Evolutionary conservation across 73 alveolate species (phyloP), one percentile per base, ranked within the genome.

Genomic region (Vitrella brassicaformis): DNA sequence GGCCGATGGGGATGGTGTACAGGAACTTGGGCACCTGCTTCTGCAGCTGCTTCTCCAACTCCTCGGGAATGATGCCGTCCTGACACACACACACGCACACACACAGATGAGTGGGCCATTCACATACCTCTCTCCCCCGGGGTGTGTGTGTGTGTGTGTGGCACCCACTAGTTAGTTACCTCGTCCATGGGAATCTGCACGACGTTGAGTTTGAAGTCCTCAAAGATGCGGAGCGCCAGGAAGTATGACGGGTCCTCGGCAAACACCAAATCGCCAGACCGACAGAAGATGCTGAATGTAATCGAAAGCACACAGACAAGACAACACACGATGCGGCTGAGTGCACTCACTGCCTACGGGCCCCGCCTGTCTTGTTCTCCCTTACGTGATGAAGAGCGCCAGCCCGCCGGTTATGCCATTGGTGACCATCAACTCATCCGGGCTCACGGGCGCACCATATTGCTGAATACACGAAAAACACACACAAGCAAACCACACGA

Each of bases 191-290:
- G 47, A 19, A 68, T 47, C 31, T n/a, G 47, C 25, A 68, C 45
- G 27, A 30, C 73, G 56, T 28, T 26, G 31, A 68, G 47, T 26
- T 32, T 32, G 27, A 28, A 32, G 27, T 68, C 29, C 28, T n/a
- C 27, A 30, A 68, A 68, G 8, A 68, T 68, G 64, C 27, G 28
- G 56, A 32, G 73, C 8, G 73, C 73, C 56, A 68, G 73, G 73
- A 68, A 68, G 27, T 68, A 68, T 45, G 47, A 28, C 29, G 73
- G 73, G 47, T n/a, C 31, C 28, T 68, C 73, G 1, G 31, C 73
- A 0, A 68, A 47, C 27, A 68, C 47, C 47, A 68, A 28, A n/a
- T 68, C 73, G 28, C 47, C 56, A 8, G 56, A 39, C 4, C 14
- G 56, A 14, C 56, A 39, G 56, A 39, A 39, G 56, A 39, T 4